A percentile compares a stretch with the other conserved stretches of the same genome.
Conservation (phyloP, 2,329 filamentous ascomycete genomes). For the Fusarium odoratissimum region DNA sequence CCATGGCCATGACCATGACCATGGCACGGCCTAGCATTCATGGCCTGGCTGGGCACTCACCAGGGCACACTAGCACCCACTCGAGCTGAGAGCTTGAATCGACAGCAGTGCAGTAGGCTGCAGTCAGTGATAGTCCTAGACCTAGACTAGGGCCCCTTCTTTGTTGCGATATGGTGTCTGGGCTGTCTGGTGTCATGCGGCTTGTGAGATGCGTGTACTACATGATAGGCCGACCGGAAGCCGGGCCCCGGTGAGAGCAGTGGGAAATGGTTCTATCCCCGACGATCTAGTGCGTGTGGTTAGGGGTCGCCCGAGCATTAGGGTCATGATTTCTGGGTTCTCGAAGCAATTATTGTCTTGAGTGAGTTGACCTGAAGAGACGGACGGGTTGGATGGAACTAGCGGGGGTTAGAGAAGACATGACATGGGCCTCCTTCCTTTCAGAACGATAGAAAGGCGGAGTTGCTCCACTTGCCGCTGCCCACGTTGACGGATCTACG, state of each 20-base stretch:
- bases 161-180: constrained; percentile 12
- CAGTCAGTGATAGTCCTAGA: background rate
- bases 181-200: constrained; percentile 5
- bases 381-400: background rate
- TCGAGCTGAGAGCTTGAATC: constrained; percentile 25
- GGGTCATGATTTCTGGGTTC: background rate
- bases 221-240: constrained; percentile 24
- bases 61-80: constrained; percentile 30
- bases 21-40: constrained; percentile 13
- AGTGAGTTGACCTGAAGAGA: constrained; percentile 8
- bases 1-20: background rate
- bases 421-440: constrained; percentile 7
- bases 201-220: constrained; percentile 29
- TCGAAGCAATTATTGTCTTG: constrained; percentile 10
- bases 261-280: constrained; percentile 3
- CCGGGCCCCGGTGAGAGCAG: constrained; percentile 13
- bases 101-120: constrained; percentile 19
- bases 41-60: constrained; percentile 26
- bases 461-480: constrained; percentile 32
- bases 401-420: constrained; percentile 4
- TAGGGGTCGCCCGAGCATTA: constrained; percentile 16
- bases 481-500: constrained; percentile 33
- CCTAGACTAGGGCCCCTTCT: constrained; percentile 5
- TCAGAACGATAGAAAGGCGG: constrained; percentile 16
- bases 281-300: background rate